Base-by-base conservation (phyloP, 306 rosid genomes). In the Prunus mongolica region DNA sequence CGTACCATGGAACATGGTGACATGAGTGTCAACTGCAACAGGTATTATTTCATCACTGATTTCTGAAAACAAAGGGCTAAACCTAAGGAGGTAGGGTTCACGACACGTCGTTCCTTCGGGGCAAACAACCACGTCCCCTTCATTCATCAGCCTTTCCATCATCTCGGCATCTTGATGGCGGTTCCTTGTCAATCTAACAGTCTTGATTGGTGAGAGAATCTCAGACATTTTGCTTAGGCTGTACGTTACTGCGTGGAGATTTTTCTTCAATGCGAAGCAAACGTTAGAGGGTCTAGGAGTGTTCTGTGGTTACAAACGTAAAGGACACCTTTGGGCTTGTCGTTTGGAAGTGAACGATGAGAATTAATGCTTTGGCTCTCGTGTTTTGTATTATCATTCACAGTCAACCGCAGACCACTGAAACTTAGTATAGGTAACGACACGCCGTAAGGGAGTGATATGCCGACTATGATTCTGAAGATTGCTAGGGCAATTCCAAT, bases 81-180 rank as follows among this genome's bases (percentile, higher is more conserved):
- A 94, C 81, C 98, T 75, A 16, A 94, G 81, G 45, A 94, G 89
- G 81, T 90, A 94, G 0, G 93, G 85, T n/a, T 94, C 98, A 49
- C 98, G 84, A 54, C 98, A 94, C 0, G 98, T 94, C 73, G 98
- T 94, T 66, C 98, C 98, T 18, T 94, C 98, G 0, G 98, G 96
- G 69, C 98, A 91, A 45, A 94, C 91, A 11, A 86, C 88, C 3
- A 94, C 18, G 70, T 90, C 93, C 7, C 93, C 98, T 76, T 90
- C 67, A 0, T 32, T 38, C 15, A 91, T 55, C 74, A 90, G 72
- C 8, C 2, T 18, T 3, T 63, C 75, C 88, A 94, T 92, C 84
- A 84, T 79, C 49, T 47, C 47, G 0, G 90, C 82, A 12, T 94
- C 98, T 0, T 32, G 77, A 0, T 81, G 74, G 0, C 97, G 88